Evolutionary conservation across 2,329 filamentous ascomycete genomes (phyloP), one percentile per base, ranked within the genome.

Genomic region (Aureobasidium sp.): DNA sequence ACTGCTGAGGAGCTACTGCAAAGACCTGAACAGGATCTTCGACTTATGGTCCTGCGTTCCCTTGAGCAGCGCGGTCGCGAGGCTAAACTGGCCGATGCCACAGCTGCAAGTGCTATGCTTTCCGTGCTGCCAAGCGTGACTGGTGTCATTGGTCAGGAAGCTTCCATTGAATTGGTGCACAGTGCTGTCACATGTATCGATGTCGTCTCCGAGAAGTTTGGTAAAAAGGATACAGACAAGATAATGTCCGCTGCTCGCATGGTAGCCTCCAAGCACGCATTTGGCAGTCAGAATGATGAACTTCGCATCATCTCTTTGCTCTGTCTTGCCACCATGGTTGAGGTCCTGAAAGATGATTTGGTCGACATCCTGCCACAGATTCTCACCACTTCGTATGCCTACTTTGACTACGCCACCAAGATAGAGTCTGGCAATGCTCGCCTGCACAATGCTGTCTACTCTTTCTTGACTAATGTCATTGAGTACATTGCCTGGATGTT

Each of bases 141-240:
- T 20, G 81, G 83, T 24, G 89, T 95, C 50, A 84, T 99, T 63
- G 81, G 87, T 61, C 83, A 88, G 55, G 88, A 89, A 7, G 78
- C 82, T 36, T 87, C 94, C 67, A 83, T 88, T 59, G 81, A 85
- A 32, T 87, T 94, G 73, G 92, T 93, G 75, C 87, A 92, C 69
- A 91, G 90, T 12, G 90, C 92, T 1, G 87, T 99, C 65, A 86
- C 87, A 39, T 97, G 93, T 69, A 87, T 97, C 48, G 92, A 97
- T 76, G 90, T 90, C 74, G 95, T 99, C 65, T 85, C 90, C 2
- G 92, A 97, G 75, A 93, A 93, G 73, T 97, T 96, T 72, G 95
- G 94, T 67, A 95, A 94, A 79, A 95, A 92, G 73, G 90, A 96
- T 70, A 81, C 88, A 1, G 85, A 88, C 67, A 87, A 86, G 48